Conservation (phyloP, 2,329 filamentous ascomycete genomes). For the Paraphaeosphaeria minitans region DNA sequence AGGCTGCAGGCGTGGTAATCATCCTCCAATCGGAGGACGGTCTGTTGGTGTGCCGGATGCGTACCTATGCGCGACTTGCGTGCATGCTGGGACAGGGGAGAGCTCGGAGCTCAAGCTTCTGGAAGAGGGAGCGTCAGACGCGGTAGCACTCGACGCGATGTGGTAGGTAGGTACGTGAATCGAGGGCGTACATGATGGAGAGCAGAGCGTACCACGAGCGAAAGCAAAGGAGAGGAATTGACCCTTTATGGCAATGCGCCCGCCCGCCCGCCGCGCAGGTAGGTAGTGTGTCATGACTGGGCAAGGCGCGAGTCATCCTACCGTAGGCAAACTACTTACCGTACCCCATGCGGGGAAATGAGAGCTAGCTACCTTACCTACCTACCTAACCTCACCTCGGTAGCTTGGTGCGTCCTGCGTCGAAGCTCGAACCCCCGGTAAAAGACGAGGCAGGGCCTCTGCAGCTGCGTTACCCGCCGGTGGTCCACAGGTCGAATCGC, state of each 20-base stretch:
- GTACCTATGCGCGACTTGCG: slow-evolving; percentile 5
- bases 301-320: slow-evolving; percentile 1
- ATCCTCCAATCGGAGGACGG: slow-evolving; percentile 15
- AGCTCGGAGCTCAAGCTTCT: slow-evolving; percentile 8
- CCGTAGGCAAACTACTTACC: no score
- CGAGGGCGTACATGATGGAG: no score
- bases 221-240: neutral
- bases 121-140: neutral
- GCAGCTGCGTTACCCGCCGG: slow-evolving; percentile 7
- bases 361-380: no score
- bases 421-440: slow-evolving; percentile 9
- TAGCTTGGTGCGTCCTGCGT: neutral
- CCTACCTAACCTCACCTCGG: neutral
- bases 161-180: no score
- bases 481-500: neutral
- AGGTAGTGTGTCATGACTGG: slow-evolving; percentile 5
- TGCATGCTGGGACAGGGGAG: slow-evolving; percentile 9
- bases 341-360: slow-evolving; percentile 17
- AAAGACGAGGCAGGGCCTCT: neutral
- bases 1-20: slow-evolving; percentile 1
- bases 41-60: neutral
- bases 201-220: neutral
- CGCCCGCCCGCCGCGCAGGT: neutral
- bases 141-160: neutral
- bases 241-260: neutral